A percentile compares a stretch with the other conserved stretches of the same genome.
Evolutionary conservation across 805 yeast genomes (phyloP).

Genomic region (Saturnispora bothae): DNA sequence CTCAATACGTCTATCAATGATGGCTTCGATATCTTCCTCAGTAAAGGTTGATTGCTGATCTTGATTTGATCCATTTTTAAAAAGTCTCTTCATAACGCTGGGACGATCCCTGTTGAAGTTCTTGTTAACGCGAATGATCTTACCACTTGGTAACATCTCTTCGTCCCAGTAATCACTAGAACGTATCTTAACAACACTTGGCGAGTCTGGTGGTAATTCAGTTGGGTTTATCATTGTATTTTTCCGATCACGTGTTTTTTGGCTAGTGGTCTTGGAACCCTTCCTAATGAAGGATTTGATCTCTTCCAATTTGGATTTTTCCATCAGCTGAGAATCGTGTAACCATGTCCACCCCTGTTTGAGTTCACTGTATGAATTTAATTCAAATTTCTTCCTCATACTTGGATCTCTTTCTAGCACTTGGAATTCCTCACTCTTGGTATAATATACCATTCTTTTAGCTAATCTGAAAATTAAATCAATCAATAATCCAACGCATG

Average conservation of each 20-base stretch:
- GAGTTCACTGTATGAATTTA: slow-evolving; percentile 61
- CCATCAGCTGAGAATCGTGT: slow-evolving; percentile 25
- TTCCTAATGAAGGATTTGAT: slow-evolving; percentile 25
- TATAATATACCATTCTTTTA: slow-evolving; percentile 46
- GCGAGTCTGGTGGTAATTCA: slow-evolving; percentile 43
- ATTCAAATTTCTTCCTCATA: slow-evolving; percentile 61
- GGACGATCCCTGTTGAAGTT: slow-evolving; percentile 19
- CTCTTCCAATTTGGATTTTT: slow-evolving; percentile 18
- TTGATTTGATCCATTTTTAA: slow-evolving; percentile 17
- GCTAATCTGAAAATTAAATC: slow-evolving; percentile 57
- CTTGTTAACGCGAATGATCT: slow-evolving; percentile 35
- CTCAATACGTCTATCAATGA: slow-evolving; percentile 27
- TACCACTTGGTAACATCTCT: slow-evolving; percentile 70
- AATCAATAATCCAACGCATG: slow-evolving; percentile 47
- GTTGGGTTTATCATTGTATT: slow-evolving; percentile 35
- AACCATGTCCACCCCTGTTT: slow-evolving; percentile 68
- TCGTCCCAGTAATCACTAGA: slow-evolving; percentile 32
- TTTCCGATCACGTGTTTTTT: slow-evolving; percentile 36
- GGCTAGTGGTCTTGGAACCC: slow-evolving; percentile 26
- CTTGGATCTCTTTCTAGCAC: slow-evolving; percentile 59
- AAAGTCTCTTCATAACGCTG: slow-evolving; percentile 17
- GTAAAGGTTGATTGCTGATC: slow-evolving; percentile 23
- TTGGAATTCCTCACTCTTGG: slow-evolving; percentile 73
- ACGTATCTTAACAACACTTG: slow-evolving; percentile 25
- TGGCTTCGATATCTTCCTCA: slow-evolving; percentile 45